These are phyloP conservation scores for Eimeria sp. DNA, from an alignment of 169 alveolate genomes.

Conservation along the genomic window DNA sequence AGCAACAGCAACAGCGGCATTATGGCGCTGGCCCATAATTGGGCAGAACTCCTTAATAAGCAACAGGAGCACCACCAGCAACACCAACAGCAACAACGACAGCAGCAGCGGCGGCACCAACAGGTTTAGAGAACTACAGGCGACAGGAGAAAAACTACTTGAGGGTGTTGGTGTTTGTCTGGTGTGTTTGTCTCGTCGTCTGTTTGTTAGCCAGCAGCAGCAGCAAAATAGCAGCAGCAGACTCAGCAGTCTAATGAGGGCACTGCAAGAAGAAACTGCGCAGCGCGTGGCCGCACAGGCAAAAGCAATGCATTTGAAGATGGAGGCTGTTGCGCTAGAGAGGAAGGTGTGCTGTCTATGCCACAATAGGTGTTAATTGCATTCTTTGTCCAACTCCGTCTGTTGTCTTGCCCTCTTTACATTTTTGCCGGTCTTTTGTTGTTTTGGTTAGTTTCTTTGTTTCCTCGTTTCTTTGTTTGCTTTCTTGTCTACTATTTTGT, in stretches of 20 bases:
- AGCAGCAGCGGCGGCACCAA: background rate
- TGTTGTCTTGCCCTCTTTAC: background rate
- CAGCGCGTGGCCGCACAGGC: background rate
- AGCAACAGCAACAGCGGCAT: conserved; percentile 45
- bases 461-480: background rate
- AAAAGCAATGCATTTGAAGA: background rate
- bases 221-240: conserved; percentile 1
- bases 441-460: background rate
- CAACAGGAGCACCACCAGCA: background rate
- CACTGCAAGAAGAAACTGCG: background rate
- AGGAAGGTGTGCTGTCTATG: background rate
- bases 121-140: background rate
- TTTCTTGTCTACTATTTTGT: background rate
- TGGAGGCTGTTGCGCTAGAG: background rate
- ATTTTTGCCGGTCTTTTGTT: too few species aligned
- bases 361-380: background rate
- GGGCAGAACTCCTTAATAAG: background rate
- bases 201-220: background rate
- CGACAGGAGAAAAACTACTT: background rate
- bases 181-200: background rate
- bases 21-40: conserved; percentile 12
- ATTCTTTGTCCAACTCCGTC: background rate
- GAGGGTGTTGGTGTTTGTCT: background rate
- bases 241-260: background rate
- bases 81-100: conserved; percentile 17